Evolutionary conservation across 1,139 yeast species (phyloP), one percentile per base, ranked within the genome.

Genomic region (Blastobotrys illinoisensis): DNA sequence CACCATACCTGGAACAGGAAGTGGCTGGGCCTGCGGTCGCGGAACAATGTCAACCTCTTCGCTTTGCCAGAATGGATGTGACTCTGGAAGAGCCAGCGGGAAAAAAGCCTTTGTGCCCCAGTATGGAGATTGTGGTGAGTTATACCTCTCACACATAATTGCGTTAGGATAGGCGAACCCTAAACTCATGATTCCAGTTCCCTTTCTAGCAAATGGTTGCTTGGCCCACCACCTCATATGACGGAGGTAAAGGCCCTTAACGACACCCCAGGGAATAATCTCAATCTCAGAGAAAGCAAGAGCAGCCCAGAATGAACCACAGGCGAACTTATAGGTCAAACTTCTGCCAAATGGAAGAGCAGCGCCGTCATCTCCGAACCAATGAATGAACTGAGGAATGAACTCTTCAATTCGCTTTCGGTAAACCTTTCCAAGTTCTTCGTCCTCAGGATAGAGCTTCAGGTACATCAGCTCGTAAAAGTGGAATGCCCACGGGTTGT

Each of bases 401-500:
- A 65, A 68, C 26, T 48, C 28, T 5, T 56, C 45, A 9, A 70
- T 64, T 16, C 71, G 58, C 14, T 58, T 59, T n/a, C 55, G 32
- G 48, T 58, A 64, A 11, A 51, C 52, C 20, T 56, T 45, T 21
- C 62, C 51, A 46, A 65, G 54, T 23, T 55, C 54, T 6, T 59
- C 54, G 26, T 66, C 68, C 26, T 54, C 51, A 5, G 62, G 58
- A n/a, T 52, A 48, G 46, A 54, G 48, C 9, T 28, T 56, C 18
- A 57, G 52, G 54, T 66, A 67, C 14, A 69, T 55, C 32, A 69
- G 57, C 6, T 68, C 65, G 55, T 67, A 69, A 46, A 59, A 65
- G 50, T 69, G 72, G 46, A 69, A 60, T 9, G 72, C 72, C 64
- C 66, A 69, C 9, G 69, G 63, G 54, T 67, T 66, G 54, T 69